Conservation (phyloP, 139 green algal genomes). For the Desmodesmus armatus region DNA sequence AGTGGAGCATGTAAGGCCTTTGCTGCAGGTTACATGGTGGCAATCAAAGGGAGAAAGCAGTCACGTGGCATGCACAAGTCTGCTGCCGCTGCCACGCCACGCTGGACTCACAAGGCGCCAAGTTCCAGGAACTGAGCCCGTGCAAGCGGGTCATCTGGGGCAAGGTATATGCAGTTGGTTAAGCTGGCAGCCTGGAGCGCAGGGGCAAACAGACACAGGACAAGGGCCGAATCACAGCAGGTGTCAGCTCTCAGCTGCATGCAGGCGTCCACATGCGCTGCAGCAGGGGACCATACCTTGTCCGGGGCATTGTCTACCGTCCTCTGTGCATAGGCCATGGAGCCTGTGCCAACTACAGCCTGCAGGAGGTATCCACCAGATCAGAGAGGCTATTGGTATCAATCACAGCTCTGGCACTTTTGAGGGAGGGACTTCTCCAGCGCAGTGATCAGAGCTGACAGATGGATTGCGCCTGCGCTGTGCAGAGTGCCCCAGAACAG, state of each 20-base stretch:
- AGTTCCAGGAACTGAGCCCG: constrained; percentile 61
- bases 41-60: neutral
- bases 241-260: neutral
- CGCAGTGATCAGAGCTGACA: no score
- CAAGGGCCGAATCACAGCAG: neutral
- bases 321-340: constrained; percentile 5
- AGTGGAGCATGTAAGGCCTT: neutral
- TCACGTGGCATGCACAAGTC: neutral
- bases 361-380: no score
- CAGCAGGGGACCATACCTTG: constrained; percentile 45
- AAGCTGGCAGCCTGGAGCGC: constrained; percentile 52
- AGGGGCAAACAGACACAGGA: neutral
- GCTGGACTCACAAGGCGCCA: constrained; percentile 64
- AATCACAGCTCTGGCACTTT: no score
- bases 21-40: neutral
- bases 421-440: no score
- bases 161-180: constrained; percentile 84
- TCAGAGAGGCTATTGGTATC: no score
- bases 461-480: no score
- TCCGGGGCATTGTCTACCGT: constrained; percentile 64
- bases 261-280: neutral
- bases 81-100: neutral
- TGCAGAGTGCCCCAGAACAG: no score
- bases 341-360: no score
- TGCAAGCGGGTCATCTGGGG: constrained; percentile 57